Evolutionary conservation across 2,329 filamentous ascomycete genomes (phyloP).

Genomic region (Aspergillus brunneoviolaceus): DNA sequence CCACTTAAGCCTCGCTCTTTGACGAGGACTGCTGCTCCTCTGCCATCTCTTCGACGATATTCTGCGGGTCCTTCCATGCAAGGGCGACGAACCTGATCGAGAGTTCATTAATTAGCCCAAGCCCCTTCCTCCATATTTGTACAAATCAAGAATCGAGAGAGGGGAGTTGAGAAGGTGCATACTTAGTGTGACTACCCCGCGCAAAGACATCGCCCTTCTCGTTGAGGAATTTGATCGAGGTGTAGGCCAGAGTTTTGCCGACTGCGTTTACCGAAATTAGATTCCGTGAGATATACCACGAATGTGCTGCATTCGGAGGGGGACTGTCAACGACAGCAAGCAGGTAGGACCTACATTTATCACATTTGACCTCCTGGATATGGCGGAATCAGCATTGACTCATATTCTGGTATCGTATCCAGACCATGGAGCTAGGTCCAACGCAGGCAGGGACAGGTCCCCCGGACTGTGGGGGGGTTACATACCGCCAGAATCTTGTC

Average conservation of each 20-base stretch:
- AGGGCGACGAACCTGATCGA: slow-evolving; percentile 53
- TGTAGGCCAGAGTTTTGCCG: slow-evolving; percentile 65
- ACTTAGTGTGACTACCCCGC: slow-evolving; percentile 68
- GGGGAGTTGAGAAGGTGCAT: slow-evolving; percentile 18
- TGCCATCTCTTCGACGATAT: slow-evolving; percentile 57
- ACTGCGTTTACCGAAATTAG: slow-evolving; percentile 39
- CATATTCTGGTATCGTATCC: background rate
- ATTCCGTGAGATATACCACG: too few species aligned
- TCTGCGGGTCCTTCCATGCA: slow-evolving; percentile 63
- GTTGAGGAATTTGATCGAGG: slow-evolving; percentile 62
- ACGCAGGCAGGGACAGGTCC: too few species aligned
- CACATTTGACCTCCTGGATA: slow-evolving; percentile 58
- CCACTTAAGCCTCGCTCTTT: background rate
- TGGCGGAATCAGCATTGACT: slow-evolving; percentile 17
- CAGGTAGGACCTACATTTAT: slow-evolving; percentile 55
- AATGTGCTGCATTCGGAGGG: too few species aligned
- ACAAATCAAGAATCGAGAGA: too few species aligned
- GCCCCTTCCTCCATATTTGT: too few species aligned
- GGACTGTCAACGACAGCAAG: background rate
- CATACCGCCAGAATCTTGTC: slow-evolving; percentile 56
- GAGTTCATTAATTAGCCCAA: too few species aligned
- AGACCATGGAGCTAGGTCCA: too few species aligned
- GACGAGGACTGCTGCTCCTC: background rate
- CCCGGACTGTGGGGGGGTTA: slow-evolving; percentile 1
- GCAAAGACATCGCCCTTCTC: slow-evolving; percentile 60